A percentile compares a stretch with the other conserved stretches of the same genome.
These are phyloP conservation scores for Coemansia sp. DNA, from an alignment of 192 early-diverging fungal species.

Conservation along the genomic window DNA sequence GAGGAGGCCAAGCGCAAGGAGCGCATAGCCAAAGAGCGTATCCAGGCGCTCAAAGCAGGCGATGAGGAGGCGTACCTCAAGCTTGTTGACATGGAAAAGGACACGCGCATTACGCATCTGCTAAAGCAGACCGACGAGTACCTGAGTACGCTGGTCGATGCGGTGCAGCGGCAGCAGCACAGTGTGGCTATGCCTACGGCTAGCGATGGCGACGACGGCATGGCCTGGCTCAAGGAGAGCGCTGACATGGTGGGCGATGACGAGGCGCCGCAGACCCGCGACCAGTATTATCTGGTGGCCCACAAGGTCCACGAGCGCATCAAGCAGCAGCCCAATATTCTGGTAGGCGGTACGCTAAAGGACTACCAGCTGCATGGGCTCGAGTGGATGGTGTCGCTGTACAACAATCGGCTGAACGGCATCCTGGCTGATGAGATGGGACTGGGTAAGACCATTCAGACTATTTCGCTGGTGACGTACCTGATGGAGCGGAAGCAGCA, in stretches of 20 bases:
- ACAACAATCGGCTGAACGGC: slow-evolving; percentile 97
- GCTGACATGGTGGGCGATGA: slow-evolving; percentile 44
- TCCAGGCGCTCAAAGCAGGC: slow-evolving; percentile 92
- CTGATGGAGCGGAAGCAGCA: slow-evolving; percentile 93
- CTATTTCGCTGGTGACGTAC: slow-evolving; percentile 93
- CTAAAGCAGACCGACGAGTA: slow-evolving; percentile 87
- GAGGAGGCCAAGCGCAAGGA: slow-evolving; percentile 91
- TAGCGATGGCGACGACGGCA: slow-evolving; percentile 16
- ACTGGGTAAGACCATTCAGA: slow-evolving; percentile 88
- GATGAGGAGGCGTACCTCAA: slow-evolving; percentile 98
- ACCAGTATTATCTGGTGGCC: slow-evolving; percentile 82
- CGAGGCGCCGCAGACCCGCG: slow-evolving; percentile 40
- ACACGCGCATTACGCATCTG: slow-evolving; percentile 91
- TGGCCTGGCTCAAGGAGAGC: slow-evolving; percentile 44
- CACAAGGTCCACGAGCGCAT: slow-evolving; percentile 85
- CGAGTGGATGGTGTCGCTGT: slow-evolving; percentile 99
- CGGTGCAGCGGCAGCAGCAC: slow-evolving; percentile 81
- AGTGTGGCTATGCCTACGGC: slow-evolving; percentile 48
- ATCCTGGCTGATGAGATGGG: slow-evolving; percentile 98
- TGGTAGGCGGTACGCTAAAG: slow-evolving; percentile 90
- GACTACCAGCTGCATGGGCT: slow-evolving; percentile 96
- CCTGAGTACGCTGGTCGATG: slow-evolving; percentile 78
- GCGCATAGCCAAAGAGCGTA: slow-evolving; percentile 88
- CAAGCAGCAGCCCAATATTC: slow-evolving; percentile 75
- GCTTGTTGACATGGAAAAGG: slow-evolving; percentile 93